A percentile compares a stretch with the other conserved stretches of the same genome.
These are phyloP conservation scores for Picocystis sp. DNA, from an alignment of 163 green algal species.

Conservation along the genomic window DNA sequence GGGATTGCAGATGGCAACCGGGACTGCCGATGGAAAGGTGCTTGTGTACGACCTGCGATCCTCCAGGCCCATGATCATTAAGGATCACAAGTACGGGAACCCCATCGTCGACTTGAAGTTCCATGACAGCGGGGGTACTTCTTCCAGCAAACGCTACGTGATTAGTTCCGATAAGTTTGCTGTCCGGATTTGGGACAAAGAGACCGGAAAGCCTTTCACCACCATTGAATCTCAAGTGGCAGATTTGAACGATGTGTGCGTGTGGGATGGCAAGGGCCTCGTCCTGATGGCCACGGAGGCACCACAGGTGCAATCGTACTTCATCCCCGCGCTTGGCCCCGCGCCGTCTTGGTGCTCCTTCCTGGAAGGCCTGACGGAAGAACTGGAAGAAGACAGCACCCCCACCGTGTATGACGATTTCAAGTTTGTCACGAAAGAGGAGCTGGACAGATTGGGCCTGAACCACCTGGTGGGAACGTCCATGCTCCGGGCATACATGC, in stretches of 20 bases:
- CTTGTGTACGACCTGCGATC: slow-evolving; percentile 83
- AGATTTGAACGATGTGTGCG: slow-evolving; percentile 82
- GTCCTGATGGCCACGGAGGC: slow-evolving; percentile 50
- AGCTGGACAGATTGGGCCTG: slow-evolving; percentile 67
- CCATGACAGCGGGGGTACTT: slow-evolving; percentile 28
- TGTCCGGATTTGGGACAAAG: slow-evolving; percentile 50
- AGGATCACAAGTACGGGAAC: slow-evolving; percentile 89
- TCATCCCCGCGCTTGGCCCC: slow-evolving; percentile 77
- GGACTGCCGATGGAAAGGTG: slow-evolving; percentile 69
- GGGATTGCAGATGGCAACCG: slow-evolving; percentile 55
- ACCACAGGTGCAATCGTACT: slow-evolving; percentile 50
- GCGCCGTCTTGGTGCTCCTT: slow-evolving; percentile 87
- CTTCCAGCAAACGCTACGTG: slow-evolving; percentile 20
- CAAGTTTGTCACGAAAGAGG: slow-evolving; percentile 79
- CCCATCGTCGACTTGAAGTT: slow-evolving; percentile 87
- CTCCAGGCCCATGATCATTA: slow-evolving; percentile 51
- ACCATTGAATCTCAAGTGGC: slow-evolving; percentile 36
- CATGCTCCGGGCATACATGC: slow-evolving; percentile 93
- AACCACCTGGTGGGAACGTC: slow-evolving; percentile 75
- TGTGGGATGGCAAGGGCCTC: slow-evolving; percentile 48
- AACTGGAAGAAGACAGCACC: slow-evolving; percentile 70
- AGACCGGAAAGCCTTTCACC: slow-evolving; percentile 47
- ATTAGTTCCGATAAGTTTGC: slow-evolving; percentile 77
- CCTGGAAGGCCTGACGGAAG: slow-evolving; percentile 90
- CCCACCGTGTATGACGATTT: slow-evolving; percentile 87